A percentile compares a stretch with the other conserved stretches of the same genome.
Evolutionary conservation across 2,329 filamentous ascomycete genomes (phyloP).

Genomic region (Ascochyta lentis): DNA sequence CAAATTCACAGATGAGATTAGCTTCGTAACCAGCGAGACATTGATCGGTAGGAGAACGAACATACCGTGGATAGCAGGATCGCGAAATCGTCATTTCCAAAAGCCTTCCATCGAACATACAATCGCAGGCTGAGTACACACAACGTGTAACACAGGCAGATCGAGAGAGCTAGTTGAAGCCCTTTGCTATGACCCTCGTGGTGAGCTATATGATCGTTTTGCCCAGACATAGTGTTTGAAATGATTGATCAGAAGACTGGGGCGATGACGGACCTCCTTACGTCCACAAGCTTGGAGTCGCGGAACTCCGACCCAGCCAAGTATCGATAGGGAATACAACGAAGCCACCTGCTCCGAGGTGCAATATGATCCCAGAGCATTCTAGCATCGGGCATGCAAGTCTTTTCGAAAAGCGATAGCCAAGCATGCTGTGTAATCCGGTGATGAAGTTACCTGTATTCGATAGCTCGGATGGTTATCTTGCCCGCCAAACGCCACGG

Average conservation of each 20-base stretch:
- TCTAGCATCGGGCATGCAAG: background rate
- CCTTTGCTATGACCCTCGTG: slow-evolving; percentile 11
- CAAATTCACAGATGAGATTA: background rate
- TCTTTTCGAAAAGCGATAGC: background rate
- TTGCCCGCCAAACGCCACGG: background rate
- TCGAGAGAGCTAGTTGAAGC: slow-evolving; percentile 13
- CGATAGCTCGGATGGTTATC: background rate
- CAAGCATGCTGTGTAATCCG: slow-evolving; percentile 2
- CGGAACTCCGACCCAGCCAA: background rate
- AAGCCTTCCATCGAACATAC: slow-evolving; percentile 18
- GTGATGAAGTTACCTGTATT: background rate
- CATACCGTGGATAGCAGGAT: slow-evolving; percentile 15
- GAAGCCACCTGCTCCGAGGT: background rate
- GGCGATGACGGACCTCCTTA: background rate
- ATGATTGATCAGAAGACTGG: background rate
- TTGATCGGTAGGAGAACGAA: background rate
- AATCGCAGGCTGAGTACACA: slow-evolving; percentile 17
- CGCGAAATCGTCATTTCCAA: slow-evolving; percentile 13
- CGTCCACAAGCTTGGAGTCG: background rate
- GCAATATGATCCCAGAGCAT: background rate
- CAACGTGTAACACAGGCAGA: slow-evolving; percentile 22
- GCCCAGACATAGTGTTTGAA: background rate
- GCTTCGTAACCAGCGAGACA: background rate
- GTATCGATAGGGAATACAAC: background rate
- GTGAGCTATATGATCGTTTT: background rate